Evolutionary conservation across 2,329 filamentous ascomycete genomes (phyloP).

Genomic region (Colletotrichum euphorbiae): DNA sequence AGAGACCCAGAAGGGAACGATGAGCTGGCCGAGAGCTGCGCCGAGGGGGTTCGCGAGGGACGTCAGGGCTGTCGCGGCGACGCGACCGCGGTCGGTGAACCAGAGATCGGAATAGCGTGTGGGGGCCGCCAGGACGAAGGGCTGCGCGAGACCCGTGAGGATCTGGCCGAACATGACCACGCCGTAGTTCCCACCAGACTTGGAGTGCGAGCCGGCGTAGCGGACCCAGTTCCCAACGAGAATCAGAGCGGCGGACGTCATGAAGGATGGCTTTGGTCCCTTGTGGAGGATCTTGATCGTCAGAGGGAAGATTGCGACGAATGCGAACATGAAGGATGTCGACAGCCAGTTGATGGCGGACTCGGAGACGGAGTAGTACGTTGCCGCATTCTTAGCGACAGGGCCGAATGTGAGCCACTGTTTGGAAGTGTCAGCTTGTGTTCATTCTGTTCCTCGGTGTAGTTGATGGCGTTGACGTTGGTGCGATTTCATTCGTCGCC

Average conservation of each 20-base stretch:
- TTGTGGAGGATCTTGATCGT: conserved; percentile 83
- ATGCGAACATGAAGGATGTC: conserved; percentile 88
- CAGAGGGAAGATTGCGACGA: conserved; percentile 77
- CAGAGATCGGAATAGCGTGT: conserved; percentile 93
- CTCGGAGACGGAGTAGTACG: conserved; percentile 81
- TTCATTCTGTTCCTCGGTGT: neutral
- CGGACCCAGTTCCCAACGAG: conserved; percentile 92
- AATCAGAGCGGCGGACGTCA: conserved; percentile 77
- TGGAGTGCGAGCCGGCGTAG: conserved; percentile 73
- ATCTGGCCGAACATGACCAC: conserved; percentile 93
- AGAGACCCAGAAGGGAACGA: conserved; percentile 82
- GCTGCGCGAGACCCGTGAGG: conserved; percentile 87
- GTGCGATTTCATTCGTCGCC: conserved; percentile 17
- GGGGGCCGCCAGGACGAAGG: conserved; percentile 90
- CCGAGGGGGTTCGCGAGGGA: conserved; percentile 92
- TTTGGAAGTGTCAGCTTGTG: neutral
- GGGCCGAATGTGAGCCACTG: conserved; percentile 95
- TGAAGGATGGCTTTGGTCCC: conserved; percentile 82
- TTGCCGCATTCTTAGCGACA: conserved; percentile 77
- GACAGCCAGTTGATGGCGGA: conserved; percentile 92
- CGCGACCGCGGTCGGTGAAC: conserved; percentile 88
- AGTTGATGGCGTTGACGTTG: neutral
- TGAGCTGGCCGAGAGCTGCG: conserved; percentile 86
- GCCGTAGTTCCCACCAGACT: conserved; percentile 73
- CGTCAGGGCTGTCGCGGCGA: conserved; percentile 86